Percentiles rank a stretch among this genome's conserved stretches.
phyloP scores from a whole-genome alignment of 768 basidiomycete species.

The Suillus paluster region DNA sequence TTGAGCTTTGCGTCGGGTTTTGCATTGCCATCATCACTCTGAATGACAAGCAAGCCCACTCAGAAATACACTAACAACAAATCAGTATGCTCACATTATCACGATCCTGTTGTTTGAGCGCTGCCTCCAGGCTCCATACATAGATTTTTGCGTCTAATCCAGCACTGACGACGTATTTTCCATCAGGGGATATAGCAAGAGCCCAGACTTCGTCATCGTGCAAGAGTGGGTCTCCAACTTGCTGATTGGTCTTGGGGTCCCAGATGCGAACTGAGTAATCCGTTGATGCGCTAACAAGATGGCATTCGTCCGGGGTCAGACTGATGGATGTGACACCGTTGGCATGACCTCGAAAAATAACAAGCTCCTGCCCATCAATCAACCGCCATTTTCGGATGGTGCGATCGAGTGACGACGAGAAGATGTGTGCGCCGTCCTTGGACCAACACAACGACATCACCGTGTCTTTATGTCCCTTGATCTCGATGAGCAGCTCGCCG shows the following conservation, averaged over 20 bases:
- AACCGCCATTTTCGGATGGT: not conserved
- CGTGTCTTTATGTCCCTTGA: not conserved
- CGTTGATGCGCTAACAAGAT: not conserved
- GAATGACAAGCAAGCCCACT: not conserved
- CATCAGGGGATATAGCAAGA: constrained; percentile 81
- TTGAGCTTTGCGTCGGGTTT: not conserved
- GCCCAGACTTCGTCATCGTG: constrained; percentile 81
- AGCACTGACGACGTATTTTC: constrained; percentile 77
- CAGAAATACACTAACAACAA: not conserved
- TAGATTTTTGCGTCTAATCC: constrained; percentile 77
- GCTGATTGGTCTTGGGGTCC: not conserved
- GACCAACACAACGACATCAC: not conserved
- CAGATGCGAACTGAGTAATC: not conserved
- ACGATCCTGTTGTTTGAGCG: not conserved
- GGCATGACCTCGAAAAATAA: not conserved
- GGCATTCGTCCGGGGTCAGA: not conserved
- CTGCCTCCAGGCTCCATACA: constrained; percentile 72
- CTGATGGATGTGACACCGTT: not conserved
- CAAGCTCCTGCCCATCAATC: not conserved
- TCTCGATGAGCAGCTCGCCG: not conserved
- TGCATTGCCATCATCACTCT: not conserved
- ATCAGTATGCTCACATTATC: not conserved
- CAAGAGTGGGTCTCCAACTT: constrained; percentile 49
- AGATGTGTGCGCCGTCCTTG: not conserved
- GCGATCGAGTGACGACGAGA: rapidly evolving